Evolutionary conservation across 495 filamentous ascomycete genomes (phyloP), one percentile per base, ranked within the genome.

Genomic region (Rostrohypoxylon terebratum): DNA sequence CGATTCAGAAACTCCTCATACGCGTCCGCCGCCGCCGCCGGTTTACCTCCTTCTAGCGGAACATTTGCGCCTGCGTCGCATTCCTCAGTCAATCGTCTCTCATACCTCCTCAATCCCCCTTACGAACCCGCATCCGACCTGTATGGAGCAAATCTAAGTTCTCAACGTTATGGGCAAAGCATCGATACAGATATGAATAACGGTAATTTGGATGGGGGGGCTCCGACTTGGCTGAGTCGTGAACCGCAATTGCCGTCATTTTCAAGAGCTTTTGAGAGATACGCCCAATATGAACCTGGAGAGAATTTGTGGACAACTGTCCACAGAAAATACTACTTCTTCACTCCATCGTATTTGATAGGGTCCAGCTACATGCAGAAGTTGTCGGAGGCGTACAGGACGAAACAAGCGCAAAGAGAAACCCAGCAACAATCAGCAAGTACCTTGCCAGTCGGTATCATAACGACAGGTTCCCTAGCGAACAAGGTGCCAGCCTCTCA

Each of bases 261-360:
- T 75, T 90, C 90, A n/a, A 86, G 88, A 69, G 88, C 89, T 63
- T 91, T 87, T 79, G 84, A 87, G 68, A 77, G 78, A 59, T 83
- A 84, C 68, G 79, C 84, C 55, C 77, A 81, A 40, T 72, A 74
- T 33, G 63, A 68, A 45, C 60, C 71, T 33, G 45, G 59, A 69
- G 78, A 82, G 14, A 74, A 78, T 34, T 42, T 69, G 11, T 59
- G 59, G 68, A 48, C 59, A 25, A 75, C 40, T 68, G 78, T 10
- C 68, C 77, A 72, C 16, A 71, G 60, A 34, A 76, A 68, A 31
- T 68, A 69, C 3, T 62, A 66, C 10, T 93, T 93, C 83, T 90
- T 97, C 74, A 87, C 87, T 25, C 94, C 94, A 5, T 93, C 92
- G 18, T 97, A 97, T 82, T 86, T 98, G 34, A 84, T 84, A 67